Evolutionary conservation across 495 filamentous ascomycete species (phyloP).

Genomic region (Rostrohypoxylon terebratum): DNA sequence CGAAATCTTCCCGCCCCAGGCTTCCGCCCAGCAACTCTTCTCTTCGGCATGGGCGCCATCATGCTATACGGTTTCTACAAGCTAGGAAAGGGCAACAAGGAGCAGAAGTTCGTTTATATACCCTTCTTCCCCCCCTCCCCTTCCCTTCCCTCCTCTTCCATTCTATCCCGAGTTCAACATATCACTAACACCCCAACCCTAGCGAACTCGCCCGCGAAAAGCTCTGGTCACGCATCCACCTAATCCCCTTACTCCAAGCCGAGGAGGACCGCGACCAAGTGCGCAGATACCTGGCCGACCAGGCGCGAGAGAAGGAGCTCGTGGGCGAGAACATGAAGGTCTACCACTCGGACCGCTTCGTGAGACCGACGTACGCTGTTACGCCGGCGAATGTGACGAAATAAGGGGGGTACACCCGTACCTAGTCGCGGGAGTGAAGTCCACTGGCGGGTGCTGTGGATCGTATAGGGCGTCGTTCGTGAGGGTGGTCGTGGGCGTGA

Average conservation of each 20-base stretch:
- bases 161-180: not conserved
- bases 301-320: constrained; percentile 89
- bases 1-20: constrained; percentile 93
- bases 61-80: constrained; percentile 93
- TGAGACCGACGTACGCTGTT: constrained; percentile 76
- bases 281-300: constrained; percentile 82
- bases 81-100: constrained; percentile 78
- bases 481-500: not conserved
- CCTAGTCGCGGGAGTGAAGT: too few species aligned
- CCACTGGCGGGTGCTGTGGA: not conserved
- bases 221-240: constrained; percentile 94
- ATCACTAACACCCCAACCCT: constrained; percentile 24
- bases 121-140: constrained; percentile 9
- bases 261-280: constrained; percentile 96
- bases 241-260: constrained; percentile 92
- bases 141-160: not conserved
- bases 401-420: constrained; percentile 46
- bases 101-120: constrained; percentile 84
- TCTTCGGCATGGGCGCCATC: constrained; percentile 76
- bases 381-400: constrained; percentile 67
- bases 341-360: constrained; percentile 88
- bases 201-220: constrained; percentile 97
- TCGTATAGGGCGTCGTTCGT: not conserved
- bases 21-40: constrained; percentile 83
- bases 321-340: constrained; percentile 80